These are phyloP conservation scores for Zanthoxylum bungeanum DNA, from an alignment of 345 rosid species.

Conservation along the genomic window DNA sequence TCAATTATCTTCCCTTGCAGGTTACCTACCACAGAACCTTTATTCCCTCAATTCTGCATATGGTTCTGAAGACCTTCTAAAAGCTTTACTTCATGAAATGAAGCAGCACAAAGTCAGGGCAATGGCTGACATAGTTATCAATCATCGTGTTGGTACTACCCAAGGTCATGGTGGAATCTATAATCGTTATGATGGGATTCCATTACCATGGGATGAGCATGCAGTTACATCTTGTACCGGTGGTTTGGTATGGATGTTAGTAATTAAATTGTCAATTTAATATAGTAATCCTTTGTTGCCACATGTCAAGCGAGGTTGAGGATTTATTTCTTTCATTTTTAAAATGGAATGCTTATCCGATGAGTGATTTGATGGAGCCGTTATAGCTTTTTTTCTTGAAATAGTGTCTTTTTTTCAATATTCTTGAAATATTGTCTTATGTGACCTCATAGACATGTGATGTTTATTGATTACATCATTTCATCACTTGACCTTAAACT, in stretches of 20 bases:
- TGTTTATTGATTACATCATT: not conserved
- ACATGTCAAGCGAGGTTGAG: too few species aligned
- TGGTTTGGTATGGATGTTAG: slow-evolving; percentile 53
- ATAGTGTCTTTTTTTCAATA: too few species aligned
- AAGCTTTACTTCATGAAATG: slow-evolving; percentile 68
- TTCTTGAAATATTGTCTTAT: not conserved
- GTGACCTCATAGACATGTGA: not conserved
- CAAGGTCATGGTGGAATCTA: slow-evolving; percentile 81
- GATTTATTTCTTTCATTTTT: not conserved
- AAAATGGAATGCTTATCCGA: not conserved
- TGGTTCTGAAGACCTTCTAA: slow-evolving; percentile 72
- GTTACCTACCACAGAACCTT: slow-evolving; percentile 90
- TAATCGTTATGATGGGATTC: slow-evolving; percentile 87
- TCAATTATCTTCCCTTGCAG: slow-evolving; percentile 25
- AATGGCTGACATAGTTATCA: slow-evolving; percentile 94
- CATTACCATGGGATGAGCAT: slow-evolving; percentile 74
- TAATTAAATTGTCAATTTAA: slow-evolving; percentile 4
- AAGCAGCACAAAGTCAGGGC: slow-evolving; percentile 73
- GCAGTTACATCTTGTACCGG: slow-evolving; percentile 93
- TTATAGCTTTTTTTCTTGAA: not conserved
- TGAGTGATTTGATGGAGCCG: not conserved
- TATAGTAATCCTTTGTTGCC: not conserved
- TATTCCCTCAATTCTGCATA: slow-evolving; percentile 75
- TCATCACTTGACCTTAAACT: not conserved
- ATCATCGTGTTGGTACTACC: slow-evolving; percentile 87